Base-by-base conservation (phyloP, 129 eudicot genomes). In the Heracleum sosnowskyi region DNA sequence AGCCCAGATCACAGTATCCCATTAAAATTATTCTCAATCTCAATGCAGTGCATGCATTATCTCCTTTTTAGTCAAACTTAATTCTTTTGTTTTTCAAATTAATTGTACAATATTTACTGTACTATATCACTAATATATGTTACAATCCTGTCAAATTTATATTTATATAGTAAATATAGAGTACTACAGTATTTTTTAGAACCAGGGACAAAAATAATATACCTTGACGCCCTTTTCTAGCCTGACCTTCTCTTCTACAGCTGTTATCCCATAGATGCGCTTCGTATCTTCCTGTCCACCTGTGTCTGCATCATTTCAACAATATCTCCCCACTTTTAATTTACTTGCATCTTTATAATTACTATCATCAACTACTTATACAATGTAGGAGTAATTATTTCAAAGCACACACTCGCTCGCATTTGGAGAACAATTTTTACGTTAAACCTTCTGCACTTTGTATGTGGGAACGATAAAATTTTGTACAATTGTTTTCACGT, bases 151-250 rank as follows among this genome's bases (percentile, higher is more conserved):
- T 17, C 7, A 1, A 49, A 49, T 4, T 49, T 49, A n/a, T 49
- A 49, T 18, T 16, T 49, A 17, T 3, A 47, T 47, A 4, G 45
- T 18, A 17, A 49, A 17, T 3, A 16, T 17, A 49, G 57, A 18
- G 7, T 15, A 47, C 0, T 45, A 11, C 7, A 39, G 1, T 9
- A 1, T 44, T 44, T 44, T 2, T 1, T n/a, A 29, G 36, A 66
- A 13, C 31, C 40, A 57, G 75, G 34, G 77, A 78, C 17, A 62
- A 42, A 77, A 36, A 28, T 24, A 41, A 41, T 55, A 81, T 81
- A 95, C 98, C 98, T 95, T 95, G 98, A 87, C 98, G 98, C 82
- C 98, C 98, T 87, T 95, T 95, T 74, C 98, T 91, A 41, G 98
- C 98, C 86, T 95, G 98, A 51, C 98, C 98, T 77, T 94, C 98